These are phyloP conservation scores for Tetrapisispora arboricola DNA, from an alignment of 805 yeast species.

Conservation along the genomic window DNA sequence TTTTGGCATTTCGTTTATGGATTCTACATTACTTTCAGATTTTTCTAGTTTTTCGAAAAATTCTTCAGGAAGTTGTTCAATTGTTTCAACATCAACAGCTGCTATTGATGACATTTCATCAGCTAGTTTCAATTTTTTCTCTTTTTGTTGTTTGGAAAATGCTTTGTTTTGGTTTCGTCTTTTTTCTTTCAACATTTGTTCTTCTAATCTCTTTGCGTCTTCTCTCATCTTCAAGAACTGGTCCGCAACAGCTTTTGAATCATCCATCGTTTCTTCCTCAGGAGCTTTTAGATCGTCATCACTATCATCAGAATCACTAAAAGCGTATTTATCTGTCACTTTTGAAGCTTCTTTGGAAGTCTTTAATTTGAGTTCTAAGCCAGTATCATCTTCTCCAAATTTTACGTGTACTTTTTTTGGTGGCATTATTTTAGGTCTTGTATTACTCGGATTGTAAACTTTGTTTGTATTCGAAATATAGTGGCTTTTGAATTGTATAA, in stretches of 20 bases:
- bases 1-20: conserved; percentile 16
- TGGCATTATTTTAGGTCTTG: background rate
- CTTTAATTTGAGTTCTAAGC: background rate
- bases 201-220: conserved; percentile 18
- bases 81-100: conserved; percentile 15
- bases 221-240: conserved; percentile 20
- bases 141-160: conserved; percentile 27
- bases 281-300: conserved; percentile 39
- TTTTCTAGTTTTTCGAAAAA: conserved; percentile 28
- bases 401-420: background rate
- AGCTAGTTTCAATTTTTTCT: conserved; percentile 17
- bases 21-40: conserved; percentile 6
- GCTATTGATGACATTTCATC: conserved; percentile 6
- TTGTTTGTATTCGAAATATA: no score
- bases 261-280: conserved; percentile 35
- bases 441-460: no score
- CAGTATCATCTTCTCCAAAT: conserved; percentile 1
- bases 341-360: background rate
- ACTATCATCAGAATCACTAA: conserved; percentile 8
- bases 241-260: conserved; percentile 20
- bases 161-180: conserved; percentile 25
- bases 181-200: conserved; percentile 24
- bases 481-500: no score
- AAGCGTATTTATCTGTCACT: background rate
- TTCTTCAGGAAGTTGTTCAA: conserved; percentile 33